Evolutionary conservation across 371 early-diverging fungal species (phyloP).

Genomic region (Mycotypha africana): DNA sequence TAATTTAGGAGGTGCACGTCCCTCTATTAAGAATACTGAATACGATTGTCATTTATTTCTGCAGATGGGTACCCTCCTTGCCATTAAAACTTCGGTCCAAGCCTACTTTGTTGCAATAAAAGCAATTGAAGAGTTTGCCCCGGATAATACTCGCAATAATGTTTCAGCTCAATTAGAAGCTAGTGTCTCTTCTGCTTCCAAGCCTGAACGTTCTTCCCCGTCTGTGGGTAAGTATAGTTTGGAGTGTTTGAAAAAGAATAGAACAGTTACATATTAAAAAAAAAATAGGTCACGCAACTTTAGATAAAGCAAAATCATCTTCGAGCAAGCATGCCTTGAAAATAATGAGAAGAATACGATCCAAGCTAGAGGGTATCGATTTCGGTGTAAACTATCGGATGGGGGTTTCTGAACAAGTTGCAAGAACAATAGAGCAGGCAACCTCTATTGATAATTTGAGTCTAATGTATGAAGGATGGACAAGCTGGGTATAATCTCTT

Average conservation of each 20-base stretch:
- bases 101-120: constrained; percentile 24
- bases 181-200: too few relatives aligned
- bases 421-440: constrained; percentile 53
- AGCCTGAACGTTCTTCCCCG: too few relatives aligned
- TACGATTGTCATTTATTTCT: too few relatives aligned
- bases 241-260: too few relatives aligned
- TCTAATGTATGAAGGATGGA: constrained; percentile 57
- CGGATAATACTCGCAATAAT: constrained; percentile 24
- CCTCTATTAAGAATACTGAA: too few relatives aligned
- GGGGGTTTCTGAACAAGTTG: constrained; percentile 56
- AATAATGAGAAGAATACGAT: constrained; percentile 55
- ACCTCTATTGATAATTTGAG: constrained; percentile 52
- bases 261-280: too few relatives aligned
- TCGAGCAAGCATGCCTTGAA: constrained; percentile 55
- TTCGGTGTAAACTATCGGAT: constrained; percentile 43
- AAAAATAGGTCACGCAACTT: too few relatives aligned
- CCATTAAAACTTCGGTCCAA: constrained; percentile 6
- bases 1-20: too few relatives aligned
- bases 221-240: too few relatives aligned
- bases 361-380: constrained; percentile 72
- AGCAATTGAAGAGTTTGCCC: constrained; percentile 35
- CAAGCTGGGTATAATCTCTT: constrained; percentile 50
- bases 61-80: constrained; percentile 8
- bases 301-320: not conserved
- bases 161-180: too few relatives aligned